These are phyloP conservation scores for Croton setiger DNA, from an alignment of 441 rosid genomes.

Conservation along the genomic window DNA sequence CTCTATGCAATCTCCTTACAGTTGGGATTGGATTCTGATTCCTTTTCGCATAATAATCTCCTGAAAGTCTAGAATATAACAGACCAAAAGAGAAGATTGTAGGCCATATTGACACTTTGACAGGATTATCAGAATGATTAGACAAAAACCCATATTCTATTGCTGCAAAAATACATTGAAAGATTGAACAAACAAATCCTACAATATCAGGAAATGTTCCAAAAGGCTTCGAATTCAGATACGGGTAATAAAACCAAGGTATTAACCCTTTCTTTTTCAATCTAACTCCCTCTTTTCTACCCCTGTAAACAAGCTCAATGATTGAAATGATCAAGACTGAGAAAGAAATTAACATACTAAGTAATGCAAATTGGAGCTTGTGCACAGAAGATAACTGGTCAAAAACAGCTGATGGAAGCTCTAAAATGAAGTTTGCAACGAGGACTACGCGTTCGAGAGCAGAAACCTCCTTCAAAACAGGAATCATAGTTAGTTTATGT, in stretches of 20 bases:
- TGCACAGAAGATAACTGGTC: neutral
- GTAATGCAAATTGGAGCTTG: neutral
- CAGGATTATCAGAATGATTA: neutral
- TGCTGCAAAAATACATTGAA: conserved; percentile 3
- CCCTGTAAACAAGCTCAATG: conserved; percentile 2
- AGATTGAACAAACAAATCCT: conserved; percentile 1
- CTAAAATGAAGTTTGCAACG: neutral
- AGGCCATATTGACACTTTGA: neutral
- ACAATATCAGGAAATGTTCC: conserved; percentile 8
- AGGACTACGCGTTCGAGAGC: neutral
- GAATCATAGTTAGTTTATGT: neutral
- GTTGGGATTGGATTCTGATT: neutral
- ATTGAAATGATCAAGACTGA: neutral
- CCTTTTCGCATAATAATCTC: neutral
- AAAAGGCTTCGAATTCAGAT: neutral
- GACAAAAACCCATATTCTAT: neutral
- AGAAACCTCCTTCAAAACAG: neutral
- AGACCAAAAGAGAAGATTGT: conserved; percentile 6
- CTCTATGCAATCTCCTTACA: conserved; percentile 25
- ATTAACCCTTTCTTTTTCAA: neutral
- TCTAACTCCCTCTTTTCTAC: neutral
- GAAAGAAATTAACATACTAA: conserved; percentile 5
- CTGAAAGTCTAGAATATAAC: neutral
- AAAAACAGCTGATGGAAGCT: conserved; percentile 4
- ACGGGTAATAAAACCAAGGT: conserved; percentile 11